Conservation (phyloP, 306 rosid species). For the Leucaena leucocephala region DNA sequence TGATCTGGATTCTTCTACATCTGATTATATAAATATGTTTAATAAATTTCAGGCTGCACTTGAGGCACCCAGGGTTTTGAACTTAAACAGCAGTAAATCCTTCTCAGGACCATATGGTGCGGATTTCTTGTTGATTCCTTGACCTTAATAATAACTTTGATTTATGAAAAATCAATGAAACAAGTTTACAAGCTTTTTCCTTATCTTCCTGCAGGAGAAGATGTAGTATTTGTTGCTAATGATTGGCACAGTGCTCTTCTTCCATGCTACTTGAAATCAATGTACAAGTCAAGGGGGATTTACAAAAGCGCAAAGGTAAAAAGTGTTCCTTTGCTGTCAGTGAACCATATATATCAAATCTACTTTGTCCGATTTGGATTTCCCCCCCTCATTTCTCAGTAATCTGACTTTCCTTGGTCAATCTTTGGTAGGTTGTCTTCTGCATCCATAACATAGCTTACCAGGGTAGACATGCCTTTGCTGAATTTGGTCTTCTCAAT, state of each 20-base stretch:
- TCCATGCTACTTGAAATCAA: slow-evolving; percentile 72
- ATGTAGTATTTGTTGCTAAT: slow-evolving; percentile 65
- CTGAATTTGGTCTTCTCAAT: slow-evolving; percentile 60
- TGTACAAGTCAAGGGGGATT: slow-evolving; percentile 58
- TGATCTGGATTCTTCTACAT: not conserved
- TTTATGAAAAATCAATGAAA: not conserved
- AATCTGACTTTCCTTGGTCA: slow-evolving; percentile 24
- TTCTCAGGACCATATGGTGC: slow-evolving; percentile 84
- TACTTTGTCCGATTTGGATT: slow-evolving; percentile 5
- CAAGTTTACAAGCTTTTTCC: slow-evolving; percentile 29
- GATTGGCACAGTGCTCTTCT: slow-evolving; percentile 82
- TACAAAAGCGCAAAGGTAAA: slow-evolving; percentile 58
- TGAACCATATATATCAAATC: not conserved
- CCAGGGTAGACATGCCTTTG: slow-evolving; percentile 68
- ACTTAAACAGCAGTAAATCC: slow-evolving; percentile 53
- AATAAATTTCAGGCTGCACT: slow-evolving; percentile 68
- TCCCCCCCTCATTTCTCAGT: not conserved
- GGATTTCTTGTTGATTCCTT: slow-evolving; percentile 26
- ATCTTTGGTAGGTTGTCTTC: slow-evolving; percentile 61
- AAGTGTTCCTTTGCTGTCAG: slow-evolving; percentile 10
- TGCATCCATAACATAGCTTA: slow-evolving; percentile 86
- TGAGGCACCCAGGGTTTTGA: slow-evolving; percentile 79
- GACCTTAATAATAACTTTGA: slow-evolving; percentile 10
- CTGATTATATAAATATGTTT: slow-evolving; percentile 28
- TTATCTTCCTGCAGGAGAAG: slow-evolving; percentile 59